phyloP scores from a whole-genome alignment of 495 filamentous ascomycete species.

The Achaetomiella virescens region DNA sequence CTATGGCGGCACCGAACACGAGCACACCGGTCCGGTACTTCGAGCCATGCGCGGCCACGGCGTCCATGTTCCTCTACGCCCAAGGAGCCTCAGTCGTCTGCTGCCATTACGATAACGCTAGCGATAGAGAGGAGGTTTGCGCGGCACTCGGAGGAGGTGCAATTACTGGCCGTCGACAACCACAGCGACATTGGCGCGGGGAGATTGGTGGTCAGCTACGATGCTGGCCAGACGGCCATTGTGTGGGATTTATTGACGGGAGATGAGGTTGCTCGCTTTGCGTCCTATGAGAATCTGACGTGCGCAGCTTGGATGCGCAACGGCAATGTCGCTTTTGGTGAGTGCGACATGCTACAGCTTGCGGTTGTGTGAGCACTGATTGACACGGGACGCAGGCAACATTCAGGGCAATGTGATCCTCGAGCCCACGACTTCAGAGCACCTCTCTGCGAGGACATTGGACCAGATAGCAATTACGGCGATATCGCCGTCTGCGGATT shows the following conservation, averaged over 20 bases:
- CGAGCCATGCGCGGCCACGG: constrained; percentile 80
- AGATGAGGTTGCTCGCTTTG: constrained; percentile 81
- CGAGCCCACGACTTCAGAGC: constrained; percentile 86
- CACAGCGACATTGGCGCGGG: constrained; percentile 82
- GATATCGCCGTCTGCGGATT: constrained; percentile 85
- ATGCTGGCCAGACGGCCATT: constrained; percentile 84
- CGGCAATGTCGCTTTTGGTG: constrained; percentile 95
- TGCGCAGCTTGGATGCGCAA: constrained; percentile 95
- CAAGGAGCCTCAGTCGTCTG: constrained; percentile 73
- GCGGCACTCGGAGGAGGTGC: constrained; percentile 74
- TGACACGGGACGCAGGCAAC: constrained; percentile 57
- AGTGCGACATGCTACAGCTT: constrained; percentile 20
- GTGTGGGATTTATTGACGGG: constrained; percentile 96
- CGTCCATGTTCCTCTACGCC: constrained; percentile 78
- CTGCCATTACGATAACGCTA: constrained; percentile 83
- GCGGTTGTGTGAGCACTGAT: constrained; percentile 1
- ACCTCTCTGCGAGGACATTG: constrained; percentile 87
- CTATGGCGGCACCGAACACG: constrained; percentile 49
- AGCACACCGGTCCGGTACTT: constrained; percentile 52
- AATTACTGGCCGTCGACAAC: constrained; percentile 83
- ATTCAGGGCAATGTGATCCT: constrained; percentile 87
- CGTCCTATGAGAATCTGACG: constrained; percentile 77
- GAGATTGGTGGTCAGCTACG: constrained; percentile 85
- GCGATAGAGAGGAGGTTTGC: constrained; percentile 85
- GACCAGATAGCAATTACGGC: constrained; percentile 87